Conservation (phyloP, 2,329 filamentous ascomycete genomes). For the Fusarium chaquense region DNA sequence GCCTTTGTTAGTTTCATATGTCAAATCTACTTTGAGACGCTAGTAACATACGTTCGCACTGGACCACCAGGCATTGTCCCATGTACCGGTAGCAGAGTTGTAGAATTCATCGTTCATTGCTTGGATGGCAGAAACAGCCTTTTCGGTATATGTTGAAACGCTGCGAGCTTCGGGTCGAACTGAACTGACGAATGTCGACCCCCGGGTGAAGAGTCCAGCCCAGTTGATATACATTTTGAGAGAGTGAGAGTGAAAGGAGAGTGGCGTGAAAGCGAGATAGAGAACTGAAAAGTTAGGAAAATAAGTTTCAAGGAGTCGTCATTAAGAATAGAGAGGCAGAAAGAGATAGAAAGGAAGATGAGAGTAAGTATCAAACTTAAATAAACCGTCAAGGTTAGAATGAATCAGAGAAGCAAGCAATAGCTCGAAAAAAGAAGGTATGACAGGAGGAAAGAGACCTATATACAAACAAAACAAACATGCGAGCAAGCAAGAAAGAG, state of each 20-base stretch:
- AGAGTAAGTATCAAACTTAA: slow-evolving; percentile 9
- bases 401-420: slow-evolving; percentile 36
- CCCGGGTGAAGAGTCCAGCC: slow-evolving; percentile 39
- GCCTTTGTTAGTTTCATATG: slow-evolving; percentile 9
- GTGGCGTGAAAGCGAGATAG: not conserved
- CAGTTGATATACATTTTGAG: slow-evolving; percentile 46
- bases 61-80: slow-evolving; percentile 79
- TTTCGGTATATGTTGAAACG: slow-evolving; percentile 49
- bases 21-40: not conserved
- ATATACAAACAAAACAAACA: slow-evolving; percentile 34
- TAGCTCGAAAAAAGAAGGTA: slow-evolving; percentile 9
- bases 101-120: slow-evolving; percentile 71
- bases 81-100: slow-evolving; percentile 69
- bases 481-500: not conserved
- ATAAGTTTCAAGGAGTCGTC: slow-evolving; percentile 15
- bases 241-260: not conserved
- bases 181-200: slow-evolving; percentile 36
- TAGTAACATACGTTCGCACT: slow-evolving; percentile 65
- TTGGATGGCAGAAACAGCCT: slow-evolving; percentile 52
- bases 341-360: not conserved
- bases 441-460: slow-evolving; percentile 19
- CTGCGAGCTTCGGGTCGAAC: slow-evolving; percentile 33
- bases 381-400: slow-evolving; percentile 22
- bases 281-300: not conserved
- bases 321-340: slow-evolving; percentile 7